Evolutionary conservation across 495 filamentous ascomycete species (phyloP), one percentile per base, ranked within the genome.

Genomic region (Rostrohypoxylon terebratum): DNA sequence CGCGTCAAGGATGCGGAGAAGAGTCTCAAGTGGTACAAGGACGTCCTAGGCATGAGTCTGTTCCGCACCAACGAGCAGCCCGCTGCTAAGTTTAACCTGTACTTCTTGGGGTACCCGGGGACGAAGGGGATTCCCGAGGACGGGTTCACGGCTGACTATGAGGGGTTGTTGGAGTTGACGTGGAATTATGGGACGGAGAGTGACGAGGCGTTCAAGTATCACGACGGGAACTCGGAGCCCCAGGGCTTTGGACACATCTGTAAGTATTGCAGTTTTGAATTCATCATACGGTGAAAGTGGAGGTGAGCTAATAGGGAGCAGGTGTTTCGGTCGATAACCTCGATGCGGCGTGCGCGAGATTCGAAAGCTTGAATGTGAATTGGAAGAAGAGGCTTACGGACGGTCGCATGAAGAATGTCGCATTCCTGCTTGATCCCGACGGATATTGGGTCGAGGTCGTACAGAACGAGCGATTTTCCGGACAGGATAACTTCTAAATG

Each of bases 101-200:
- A 98, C 77, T 98, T 98, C 85, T 83, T 98, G 47, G 95, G 91
- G 14, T 99, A 99, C 75, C 81, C 86, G 25, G 82, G 86, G 34
- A 66, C 81, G 42, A 71, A 80, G 70, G 82, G 83, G 21, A 73
- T 83, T 28, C 84, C 90, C 33, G 82, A 80, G 40, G 78, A 81
- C 25, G 76, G 82, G 23, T 86, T 47, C 75, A 85, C 89, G 3
- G 88, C 91, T 2, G 87, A 88, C 44, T 87, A 88, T 57, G 95
- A 98, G 77, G 95, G 95, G 1, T 77, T 98, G 59, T 82, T 98
- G 10, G 94, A 97, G 82, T 76, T 99, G 73, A 98, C 94, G 20
- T 97, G 93, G 93, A 98, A 99, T 78, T 96, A 97, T 71, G 96
- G 96, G 45, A 98, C 96, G 2, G 96, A 99, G 85, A 95, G 93